Base-by-base conservation (phyloP, 2,329 filamentous ascomycete genomes). In the Penicillium sp. region DNA sequence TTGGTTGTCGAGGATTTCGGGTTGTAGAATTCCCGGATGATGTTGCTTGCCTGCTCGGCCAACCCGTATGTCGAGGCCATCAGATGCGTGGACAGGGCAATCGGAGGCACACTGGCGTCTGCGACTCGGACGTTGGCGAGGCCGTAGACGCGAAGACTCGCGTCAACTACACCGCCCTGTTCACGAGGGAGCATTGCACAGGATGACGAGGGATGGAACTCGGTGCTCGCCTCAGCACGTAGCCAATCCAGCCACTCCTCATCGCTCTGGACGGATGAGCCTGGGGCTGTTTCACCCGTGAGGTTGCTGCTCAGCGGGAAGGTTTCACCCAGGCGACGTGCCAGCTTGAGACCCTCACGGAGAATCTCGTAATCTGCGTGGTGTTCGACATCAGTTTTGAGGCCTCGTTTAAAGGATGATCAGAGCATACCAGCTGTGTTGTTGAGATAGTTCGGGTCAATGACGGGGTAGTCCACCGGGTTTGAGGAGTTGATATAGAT, bases 61-160 rank as follows among this genome's bases (percentile, higher is more conserved):
- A 69, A 28, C 0, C 65, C 66, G 31, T 68, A 69, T 10, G 66
- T 69, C 12, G 64, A 66, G 4, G 59, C 47, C 66, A 69, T 68
- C 15, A 69, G 55, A 52, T 69, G 66, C 1, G 66, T 64, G 0
- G 66, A 66, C 43, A 69, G 53, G 1, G 66, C 44, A 15, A 64
- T 63, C 0, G 63, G 63, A 0, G 59, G 54, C 4, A 65, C 54
- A 45, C 62, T 64, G 7, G 64, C 63, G 4, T 67, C 65, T 0
- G 60, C 62, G 4, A 67, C 59, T 3, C 65, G 60, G 7, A 67
- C 62, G 42, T 67, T 67, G 0, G 55, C 43, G 5, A 66, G 59
- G 1, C 65, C 65, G 42, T 67, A 63, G 0, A 65, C 62, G 37
- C 54, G 59, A 0, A 65, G 59, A 4, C 59, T 58, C 10, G 62